These are phyloP conservation scores for Verticillium klebahnii DNA, from an alignment of 2,329 filamentous ascomycete genomes.

Conservation along the genomic window DNA sequence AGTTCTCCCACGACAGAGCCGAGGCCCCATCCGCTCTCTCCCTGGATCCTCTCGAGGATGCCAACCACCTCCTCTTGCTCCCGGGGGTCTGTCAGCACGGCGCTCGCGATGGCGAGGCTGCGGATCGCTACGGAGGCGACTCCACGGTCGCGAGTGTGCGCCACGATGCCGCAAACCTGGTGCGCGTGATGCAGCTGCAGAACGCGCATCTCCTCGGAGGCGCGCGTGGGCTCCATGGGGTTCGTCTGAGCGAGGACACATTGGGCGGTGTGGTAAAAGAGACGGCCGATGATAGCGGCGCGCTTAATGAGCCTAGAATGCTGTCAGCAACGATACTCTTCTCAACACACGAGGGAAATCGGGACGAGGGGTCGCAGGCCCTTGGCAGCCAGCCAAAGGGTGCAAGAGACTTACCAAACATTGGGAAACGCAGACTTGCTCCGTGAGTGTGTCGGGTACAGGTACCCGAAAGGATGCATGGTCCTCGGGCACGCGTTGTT, in stretches of 20 bases:
- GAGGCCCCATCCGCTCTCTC: constrained; percentile 75
- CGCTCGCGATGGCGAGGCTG: constrained; percentile 72
- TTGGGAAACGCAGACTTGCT: constrained; percentile 77
- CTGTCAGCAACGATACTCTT: neutral
- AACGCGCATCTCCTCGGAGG: constrained; percentile 61
- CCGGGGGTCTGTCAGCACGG: constrained; percentile 60
- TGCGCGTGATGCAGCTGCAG: constrained; percentile 72
- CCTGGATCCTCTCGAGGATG: constrained; percentile 71
- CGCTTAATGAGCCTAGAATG: constrained; percentile 69
- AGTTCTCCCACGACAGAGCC: constrained; percentile 68
- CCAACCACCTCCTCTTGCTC: constrained; percentile 79
- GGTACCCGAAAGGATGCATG: constrained; percentile 81
- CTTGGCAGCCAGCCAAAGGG: neutral
- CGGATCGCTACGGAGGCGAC: constrained; percentile 76
- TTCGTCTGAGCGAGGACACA: constrained; percentile 77
- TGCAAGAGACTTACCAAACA: constrained; percentile 61
- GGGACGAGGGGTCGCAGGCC: neutral
- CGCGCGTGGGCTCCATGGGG: constrained; percentile 58
- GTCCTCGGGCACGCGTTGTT: constrained; percentile 71
- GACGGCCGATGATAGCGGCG: constrained; percentile 71
- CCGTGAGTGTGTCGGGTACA: constrained; percentile 62
- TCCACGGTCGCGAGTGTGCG: constrained; percentile 76
- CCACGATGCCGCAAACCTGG: constrained; percentile 84
- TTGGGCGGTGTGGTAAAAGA: constrained; percentile 87
- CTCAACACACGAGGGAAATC: neutral